A percentile compares a stretch with the other conserved stretches of the same genome.
These are phyloP conservation scores for Globisporangium nodosum DNA, from an alignment of 352 stramenopile species.

Conservation along the genomic window DNA sequence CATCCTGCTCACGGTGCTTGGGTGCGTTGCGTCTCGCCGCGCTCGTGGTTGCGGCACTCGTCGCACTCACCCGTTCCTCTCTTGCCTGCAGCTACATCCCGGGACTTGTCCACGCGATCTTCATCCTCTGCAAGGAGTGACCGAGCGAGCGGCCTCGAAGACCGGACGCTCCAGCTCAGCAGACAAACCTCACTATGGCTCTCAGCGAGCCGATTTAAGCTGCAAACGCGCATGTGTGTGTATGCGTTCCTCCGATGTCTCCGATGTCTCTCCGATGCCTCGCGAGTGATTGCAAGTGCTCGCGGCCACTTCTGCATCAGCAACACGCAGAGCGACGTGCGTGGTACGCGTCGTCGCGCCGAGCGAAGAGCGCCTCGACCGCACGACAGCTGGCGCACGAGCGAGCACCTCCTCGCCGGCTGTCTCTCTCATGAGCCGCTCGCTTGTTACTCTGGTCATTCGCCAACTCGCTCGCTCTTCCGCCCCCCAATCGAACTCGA, in stretches of 20 bases:
- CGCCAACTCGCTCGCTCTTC: background rate
- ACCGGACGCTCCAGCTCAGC: too few relatives aligned
- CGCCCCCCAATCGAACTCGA: background rate
- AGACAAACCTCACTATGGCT: background rate
- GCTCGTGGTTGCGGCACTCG: background rate
- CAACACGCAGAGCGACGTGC: background rate
- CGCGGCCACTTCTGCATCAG: too few relatives aligned
- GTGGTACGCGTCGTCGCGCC: background rate
- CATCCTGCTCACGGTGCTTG: slow-evolving; percentile 41
- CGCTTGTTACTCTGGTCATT: background rate
- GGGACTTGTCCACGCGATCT: slow-evolving; percentile 72
- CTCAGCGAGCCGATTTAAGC: background rate
- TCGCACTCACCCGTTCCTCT: background rate
- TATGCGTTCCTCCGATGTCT: background rate
- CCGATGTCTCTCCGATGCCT: background rate
- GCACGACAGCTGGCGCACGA: background rate
- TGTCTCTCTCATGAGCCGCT: background rate
- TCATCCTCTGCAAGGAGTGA: slow-evolving; percentile 68
- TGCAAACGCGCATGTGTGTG: background rate
- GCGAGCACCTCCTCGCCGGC: background rate
- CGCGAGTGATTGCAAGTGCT: background rate
- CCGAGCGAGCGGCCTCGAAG: too few relatives aligned
- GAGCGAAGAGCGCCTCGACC: background rate
- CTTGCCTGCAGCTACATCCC: slow-evolving; percentile 42
- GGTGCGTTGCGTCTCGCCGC: background rate